Percentiles rank a stretch among this genome's conserved stretches.
Evolutionary conservation across 371 early-diverging fungal genomes (phyloP).

Genomic region (Capillidium heterosporum): DNA sequence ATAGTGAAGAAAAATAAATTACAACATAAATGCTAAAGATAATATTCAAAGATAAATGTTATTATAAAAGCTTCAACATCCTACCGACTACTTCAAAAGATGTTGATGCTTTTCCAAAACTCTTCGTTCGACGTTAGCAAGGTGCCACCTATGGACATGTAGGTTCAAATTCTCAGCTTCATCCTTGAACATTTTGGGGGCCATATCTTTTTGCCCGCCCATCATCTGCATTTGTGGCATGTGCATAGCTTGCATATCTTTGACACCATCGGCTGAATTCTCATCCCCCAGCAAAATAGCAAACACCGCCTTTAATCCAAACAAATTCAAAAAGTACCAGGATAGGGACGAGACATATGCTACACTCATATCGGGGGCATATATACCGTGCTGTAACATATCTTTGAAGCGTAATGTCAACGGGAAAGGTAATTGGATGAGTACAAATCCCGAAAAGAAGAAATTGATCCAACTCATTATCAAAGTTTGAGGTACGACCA

Average conservation of each 20-base stretch:
- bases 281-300: conserved; percentile 78
- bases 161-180: conserved; percentile 78
- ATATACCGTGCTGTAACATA: conserved; percentile 93
- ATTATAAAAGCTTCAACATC: too few relatives aligned
- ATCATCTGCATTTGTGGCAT: conserved; percentile 41
- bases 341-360: conserved; percentile 92
- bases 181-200: conserved; percentile 69
- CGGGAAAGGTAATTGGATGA: conserved; percentile 90
- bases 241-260: conserved; percentile 79
- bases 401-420: conserved; percentile 89
- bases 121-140: conserved; percentile 66
- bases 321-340: conserved; percentile 94
- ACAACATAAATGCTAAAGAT: too few relatives aligned
- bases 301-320: conserved; percentile 85
- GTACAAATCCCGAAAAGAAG: conserved; percentile 92
- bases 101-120: conserved; percentile 46
- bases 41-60: too few relatives aligned
- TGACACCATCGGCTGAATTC: conserved; percentile 76
- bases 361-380: conserved; percentile 91
- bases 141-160: conserved; percentile 58
- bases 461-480: conserved; percentile 97
- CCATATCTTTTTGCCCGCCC: conserved; percentile 30
- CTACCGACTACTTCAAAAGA: too few relatives aligned
- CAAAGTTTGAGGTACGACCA: conserved; percentile 90
- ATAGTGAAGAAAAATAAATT: too few relatives aligned